Base-by-base conservation (phyloP, 1,284 basidiomycete species). In the Trametes hirsuta region DNA sequence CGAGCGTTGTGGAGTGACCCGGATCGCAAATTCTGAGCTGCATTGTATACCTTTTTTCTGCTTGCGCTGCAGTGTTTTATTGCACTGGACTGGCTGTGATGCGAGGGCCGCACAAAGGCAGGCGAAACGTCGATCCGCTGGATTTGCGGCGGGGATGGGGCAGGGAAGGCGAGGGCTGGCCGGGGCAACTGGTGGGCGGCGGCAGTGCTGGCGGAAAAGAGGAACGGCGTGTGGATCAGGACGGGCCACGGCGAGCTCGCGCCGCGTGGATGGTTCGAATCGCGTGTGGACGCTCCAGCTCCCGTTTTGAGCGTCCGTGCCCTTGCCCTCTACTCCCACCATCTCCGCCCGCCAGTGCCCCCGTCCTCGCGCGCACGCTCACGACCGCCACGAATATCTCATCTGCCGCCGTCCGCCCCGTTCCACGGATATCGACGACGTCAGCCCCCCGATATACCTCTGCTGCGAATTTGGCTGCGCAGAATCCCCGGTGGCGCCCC, bases 221-320 rank as follows among this genome's bases (percentile, higher is more conserved):
- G 44, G 56, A 40, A 41, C 47, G 58, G 51, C 52, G 51, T 45
- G 34, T 30, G 30, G 5, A 1, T 30, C 30, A 30, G 30, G 30
- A 30, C 30, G 30, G 30, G 30, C 30, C 30, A 30, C 30, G 30
- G 30, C 30, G 30, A 30, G 30, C 30, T 30, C 30, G 30, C 30
- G 54, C 59, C 45, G 54, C 49, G 53, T 42, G 55, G 49, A 49
- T 54, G 58, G 58, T 61, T 61, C 24, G 53, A 56, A 48, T 60
- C 53, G 53, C 59, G 59, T 55, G 59, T 52, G 35, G 39, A 39
- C 21, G 37, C 41, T 55, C 47, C 37, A 54, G 48, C 47, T 21
- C 42, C 58, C 44, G 35, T 18, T 50, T 44, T 39, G 51, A 47
- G 40, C 30, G 36, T 46, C 47, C 47, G 18, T 37, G 25, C 37